Conservation (phyloP, 1,139 yeast species). For the Debaryomycetaceae sp. region DNA sequence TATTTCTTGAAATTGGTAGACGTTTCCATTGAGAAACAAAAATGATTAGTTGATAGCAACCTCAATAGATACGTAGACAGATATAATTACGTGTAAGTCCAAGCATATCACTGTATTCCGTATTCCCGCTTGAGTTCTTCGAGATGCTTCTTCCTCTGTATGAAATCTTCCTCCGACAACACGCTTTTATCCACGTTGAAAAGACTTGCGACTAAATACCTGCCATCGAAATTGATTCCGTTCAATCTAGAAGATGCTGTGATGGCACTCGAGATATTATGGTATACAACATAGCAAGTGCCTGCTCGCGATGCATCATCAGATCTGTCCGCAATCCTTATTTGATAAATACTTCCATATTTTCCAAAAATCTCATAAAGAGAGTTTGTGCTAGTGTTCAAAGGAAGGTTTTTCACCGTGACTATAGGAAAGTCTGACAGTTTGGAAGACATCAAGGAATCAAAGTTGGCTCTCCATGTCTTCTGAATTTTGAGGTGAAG, state of each 20-base stretch:
- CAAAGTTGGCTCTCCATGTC: too few relatives aligned
- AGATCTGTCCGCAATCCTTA: constrained; percentile 44
- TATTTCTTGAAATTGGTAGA: constrained; percentile 45
- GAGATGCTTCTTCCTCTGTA: constrained; percentile 14
- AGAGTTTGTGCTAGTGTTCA: constrained; percentile 43
- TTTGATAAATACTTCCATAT: constrained; percentile 55
- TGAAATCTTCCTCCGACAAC: constrained; percentile 19
- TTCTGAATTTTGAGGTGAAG: too few relatives aligned
- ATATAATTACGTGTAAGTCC: neutral
- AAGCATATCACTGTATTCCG: constrained; percentile 7
- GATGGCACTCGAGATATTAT: constrained; percentile 44
- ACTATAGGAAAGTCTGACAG: constrained; percentile 42
- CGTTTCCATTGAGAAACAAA: constrained; percentile 21
- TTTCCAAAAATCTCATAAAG: constrained; percentile 54
- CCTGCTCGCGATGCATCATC: constrained; percentile 28
- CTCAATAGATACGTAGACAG: neutral
- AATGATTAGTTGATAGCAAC: neutral
- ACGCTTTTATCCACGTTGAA: constrained; percentile 40
- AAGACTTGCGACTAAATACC: constrained; percentile 53
- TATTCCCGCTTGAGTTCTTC: constrained; percentile 15
- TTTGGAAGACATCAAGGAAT: neutral
- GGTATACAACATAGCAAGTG: constrained; percentile 57
- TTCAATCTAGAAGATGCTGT: constrained; percentile 52
- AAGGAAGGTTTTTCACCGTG: constrained; percentile 59
- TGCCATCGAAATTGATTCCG: constrained; percentile 58